Base-by-base conservation (phyloP, 202 grass and related monocot genomes). In the Schoenoplectus tabernaemontani region DNA sequence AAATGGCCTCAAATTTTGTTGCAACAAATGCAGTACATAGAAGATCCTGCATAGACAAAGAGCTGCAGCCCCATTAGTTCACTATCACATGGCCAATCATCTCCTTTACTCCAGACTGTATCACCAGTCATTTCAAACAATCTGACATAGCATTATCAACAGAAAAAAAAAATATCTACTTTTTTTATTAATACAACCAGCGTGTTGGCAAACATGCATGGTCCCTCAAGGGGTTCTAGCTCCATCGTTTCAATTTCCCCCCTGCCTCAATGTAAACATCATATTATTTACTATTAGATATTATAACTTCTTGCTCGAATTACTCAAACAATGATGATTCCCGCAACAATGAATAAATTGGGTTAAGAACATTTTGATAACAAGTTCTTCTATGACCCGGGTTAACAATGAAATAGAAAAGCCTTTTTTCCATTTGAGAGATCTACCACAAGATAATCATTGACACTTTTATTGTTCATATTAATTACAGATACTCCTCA, bases 51-150 rank as follows among this genome's bases (percentile, higher is more conserved):
- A 17, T 30, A 50, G 78, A 80, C 78, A 80, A 80, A 80, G 58
- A 63, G 78, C 78, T 80, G 78, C 57, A 80, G 65, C 13, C 58
- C 78, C 78, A 80, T 80, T 80, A 80, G 75, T 78, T 63, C 41
- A 80, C 58, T 80, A 80, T 80, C 78, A 80, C 78, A 80, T 80
- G 78, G 59, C 78, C 59, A 80, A 80, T 80, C 57, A 80, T 80
- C 78, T 11, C 57, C 78, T 80, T 80, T 80, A 65, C 10, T 80
- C 65, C 78, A 80, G 78, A 80, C 57, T 80, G 77, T 64, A 80
- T 80, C 78, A 80, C 78, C 59, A 8, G 78, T 80, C 78, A 80
- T 64, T 65, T 80, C 78, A 80, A 47, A 63, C 39, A 63, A 80
- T 80, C 78, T 80, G 78, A 80, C 78, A 64, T 6, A 20, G 60